Conservation (phyloP, 768 basidiomycete species). For the Phylloporus sp. region DNA sequence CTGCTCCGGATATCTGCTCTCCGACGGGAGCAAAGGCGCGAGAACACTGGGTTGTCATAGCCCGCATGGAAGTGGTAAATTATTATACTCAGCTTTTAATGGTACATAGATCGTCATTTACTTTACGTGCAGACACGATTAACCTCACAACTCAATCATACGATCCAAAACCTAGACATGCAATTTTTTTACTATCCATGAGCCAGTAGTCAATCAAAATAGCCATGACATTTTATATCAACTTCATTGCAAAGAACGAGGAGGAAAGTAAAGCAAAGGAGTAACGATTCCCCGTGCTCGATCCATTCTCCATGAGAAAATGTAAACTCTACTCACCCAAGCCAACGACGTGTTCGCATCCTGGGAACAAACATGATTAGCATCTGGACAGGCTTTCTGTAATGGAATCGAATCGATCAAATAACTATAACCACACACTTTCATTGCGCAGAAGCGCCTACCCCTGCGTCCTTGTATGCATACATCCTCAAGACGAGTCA, state of each 20-base stretch:
- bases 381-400: not conserved
- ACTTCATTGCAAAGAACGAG: slow-evolving; percentile 25
- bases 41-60: slow-evolving; percentile 2
- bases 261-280: slow-evolving; percentile 14
- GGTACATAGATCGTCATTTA: slow-evolving; percentile 12
- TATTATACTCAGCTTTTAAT: slow-evolving; percentile 8
- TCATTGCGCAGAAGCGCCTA: slow-evolving; percentile 34
- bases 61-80: not conserved
- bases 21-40: slow-evolving; percentile 37
- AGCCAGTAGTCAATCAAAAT: slow-evolving; percentile 25
- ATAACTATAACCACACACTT: slow-evolving; percentile 35
- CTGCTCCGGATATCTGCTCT: slow-evolving; percentile 63
- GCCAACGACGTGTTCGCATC: not conserved
- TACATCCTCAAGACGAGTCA: slow-evolving; percentile 32
- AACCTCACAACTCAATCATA: slow-evolving; percentile 7
- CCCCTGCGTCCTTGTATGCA: slow-evolving; percentile 34
- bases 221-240: slow-evolving; percentile 28
- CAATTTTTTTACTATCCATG: slow-evolving; percentile 6
- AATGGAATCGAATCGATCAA: slow-evolving; percentile 16
- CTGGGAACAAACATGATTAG: slow-evolving; percentile 8
- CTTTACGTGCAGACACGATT: slow-evolving; percentile 1
- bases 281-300: slow-evolving; percentile 22
- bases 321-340: slow-evolving; percentile 4
- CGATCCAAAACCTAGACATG: not conserved
- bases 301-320: slow-evolving; percentile 11